Conservation (phyloP, 148 eudicot species). For the Amaranthus hypochondriacus region DNA sequence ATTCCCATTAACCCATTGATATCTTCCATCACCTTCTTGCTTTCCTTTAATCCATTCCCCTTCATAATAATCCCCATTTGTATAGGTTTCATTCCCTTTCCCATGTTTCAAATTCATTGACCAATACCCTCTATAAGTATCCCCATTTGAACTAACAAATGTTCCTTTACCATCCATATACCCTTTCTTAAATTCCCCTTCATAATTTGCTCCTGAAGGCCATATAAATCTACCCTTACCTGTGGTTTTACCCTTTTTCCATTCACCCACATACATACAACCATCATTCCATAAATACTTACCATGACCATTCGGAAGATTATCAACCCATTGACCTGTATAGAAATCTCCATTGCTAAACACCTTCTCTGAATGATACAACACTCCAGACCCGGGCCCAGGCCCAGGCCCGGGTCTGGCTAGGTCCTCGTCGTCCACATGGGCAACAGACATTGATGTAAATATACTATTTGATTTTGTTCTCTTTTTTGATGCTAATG, state of each 20-base stretch:
- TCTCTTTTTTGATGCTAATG: slow-evolving; percentile 39
- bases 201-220: slow-evolving; percentile 93
- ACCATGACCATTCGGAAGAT: slow-evolving; percentile 66
- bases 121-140: slow-evolving; percentile 66
- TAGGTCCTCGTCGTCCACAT: slow-evolving; percentile 57
- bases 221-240: slow-evolving; percentile 74
- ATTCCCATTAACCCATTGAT: slow-evolving; percentile 66
- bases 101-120: slow-evolving; percentile 62
- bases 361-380: slow-evolving; percentile 38
- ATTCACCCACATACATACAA: slow-evolving; percentile 83
- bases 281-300: slow-evolving; percentile 82
- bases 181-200: slow-evolving; percentile 69
- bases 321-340: slow-evolving; percentile 56
- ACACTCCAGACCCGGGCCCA: slow-evolving; percentile 23
- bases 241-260: slow-evolving; percentile 59
- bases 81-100: slow-evolving; percentile 39
- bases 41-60: slow-evolving; percentile 70
- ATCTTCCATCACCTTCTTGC: slow-evolving; percentile 69
- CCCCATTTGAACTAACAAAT: slow-evolving; percentile 48
- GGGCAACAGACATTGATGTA: slow-evolving; percentile 82
- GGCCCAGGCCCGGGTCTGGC: not conserved
- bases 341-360: slow-evolving; percentile 63
- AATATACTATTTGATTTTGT: slow-evolving; percentile 46
- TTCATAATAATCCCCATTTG: slow-evolving; percentile 66
- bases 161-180: slow-evolving; percentile 79